Conservation (phyloP, 306 rosid species). For the Casuarina equisetifolia region DNA sequence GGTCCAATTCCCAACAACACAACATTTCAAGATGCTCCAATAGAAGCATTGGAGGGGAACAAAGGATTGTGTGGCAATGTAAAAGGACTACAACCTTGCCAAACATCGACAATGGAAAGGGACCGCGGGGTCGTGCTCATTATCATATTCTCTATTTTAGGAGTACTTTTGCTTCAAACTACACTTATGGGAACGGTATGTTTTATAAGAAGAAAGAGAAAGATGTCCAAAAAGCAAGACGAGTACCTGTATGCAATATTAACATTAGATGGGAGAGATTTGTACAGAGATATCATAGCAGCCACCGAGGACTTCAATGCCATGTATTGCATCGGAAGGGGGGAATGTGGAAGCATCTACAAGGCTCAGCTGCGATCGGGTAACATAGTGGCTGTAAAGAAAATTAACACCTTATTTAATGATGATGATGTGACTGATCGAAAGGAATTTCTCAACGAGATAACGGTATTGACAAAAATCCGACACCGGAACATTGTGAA, state of each 20-base stretch:
- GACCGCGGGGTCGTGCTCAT: not conserved
- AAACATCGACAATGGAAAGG: not conserved
- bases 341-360: slow-evolving; percentile 32
- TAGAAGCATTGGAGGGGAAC: slow-evolving; percentile 10
- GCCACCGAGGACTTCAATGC: slow-evolving; percentile 29
- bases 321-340: slow-evolving; percentile 27
- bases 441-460: slow-evolving; percentile 27
- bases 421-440: not conserved
- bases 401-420: not conserved
- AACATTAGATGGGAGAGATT: slow-evolving; percentile 17
- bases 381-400: slow-evolving; percentile 16
- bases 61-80: slow-evolving; percentile 17
- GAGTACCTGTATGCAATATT: not conserved
- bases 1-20: slow-evolving; percentile 23
- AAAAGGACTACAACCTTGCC: slow-evolving; percentile 21
- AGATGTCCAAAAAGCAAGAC: too few species aligned
- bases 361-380: slow-evolving; percentile 7
- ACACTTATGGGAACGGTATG: not conserved
- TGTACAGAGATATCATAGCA: slow-evolving; percentile 22
- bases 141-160: slow-evolving; percentile 13
- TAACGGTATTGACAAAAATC: slow-evolving; percentile 21
- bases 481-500: slow-evolving; percentile 35
- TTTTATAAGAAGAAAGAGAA: not conserved
- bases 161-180: not conserved
- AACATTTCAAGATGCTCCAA: slow-evolving; percentile 10